Base-by-base conservation (phyloP, 768 basidiomycete genomes). In the Cystobasidium tubakii region DNA sequence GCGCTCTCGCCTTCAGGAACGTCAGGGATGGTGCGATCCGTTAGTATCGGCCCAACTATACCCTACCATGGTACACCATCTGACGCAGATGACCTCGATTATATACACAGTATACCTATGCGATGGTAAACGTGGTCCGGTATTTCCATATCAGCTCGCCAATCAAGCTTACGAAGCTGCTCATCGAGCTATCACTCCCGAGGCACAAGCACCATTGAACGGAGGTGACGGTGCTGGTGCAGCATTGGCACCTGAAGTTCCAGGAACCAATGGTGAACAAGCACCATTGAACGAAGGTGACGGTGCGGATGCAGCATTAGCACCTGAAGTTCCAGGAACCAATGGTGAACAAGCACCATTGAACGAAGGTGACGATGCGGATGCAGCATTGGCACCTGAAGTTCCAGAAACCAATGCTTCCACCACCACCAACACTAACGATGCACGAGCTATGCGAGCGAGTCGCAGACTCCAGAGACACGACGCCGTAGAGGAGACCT, bases 31-130 rank as follows among this genome's bases (percentile, higher is more conserved):
- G 66, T 13, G 66, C 66, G 17, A 67, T 67, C 66, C 66, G 66
- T 67, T 10, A 50, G 66, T 67, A 3, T 21, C 54, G 7, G 9
- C 7, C 42, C 42, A 9, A 33, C 13, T 62, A 62, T 55, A 62
- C 29, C 15, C 57, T 39, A 50, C 44, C 3, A 19, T 13, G n/a
- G 25, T 31, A 29, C 66, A 50, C 9, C 3, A 53, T 27, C 21
- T 15, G 6, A 31, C 9, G 29, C 29, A 12, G 6, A 23, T 31
- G 9, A 17, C 25, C 6, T 12, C 57, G 13, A 6, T 31, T 21
- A 15, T 19, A n/a, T 66, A n/a, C 65, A 27, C 69, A 71, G 69
- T 71, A 7, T 71, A 71, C 55, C 69, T 71, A 19, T 71, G 69
- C 69, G 33, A 55, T n/a, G 69, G 69, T 29, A 4, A 2, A 1